Base-by-base conservation (phyloP, 345 rosid genomes). In the Citrus reticulata region DNA sequence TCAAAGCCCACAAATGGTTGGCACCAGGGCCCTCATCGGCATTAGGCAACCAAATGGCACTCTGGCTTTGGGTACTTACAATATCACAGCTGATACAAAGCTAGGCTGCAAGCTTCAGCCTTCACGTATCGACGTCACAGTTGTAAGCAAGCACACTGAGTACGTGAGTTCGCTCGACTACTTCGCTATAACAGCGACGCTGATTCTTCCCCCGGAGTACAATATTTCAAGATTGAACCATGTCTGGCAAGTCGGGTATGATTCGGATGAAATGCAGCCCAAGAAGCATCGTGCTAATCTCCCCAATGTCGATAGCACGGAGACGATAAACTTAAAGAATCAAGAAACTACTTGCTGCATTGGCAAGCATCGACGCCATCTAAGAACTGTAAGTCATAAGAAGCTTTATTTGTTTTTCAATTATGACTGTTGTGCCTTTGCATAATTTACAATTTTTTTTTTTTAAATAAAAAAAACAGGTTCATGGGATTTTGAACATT, bases 191-290 rank as follows among this genome's bases (percentile, higher is more conserved):
- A 60, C 24, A 1, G 87, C 86, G 14, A 80, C 73, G 0, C 10
- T 90, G 4, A 19, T 82, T n/a, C 81, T 90, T 37, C 87, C 88
- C n/a, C 1, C 72, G 6, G 34, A 0, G 17, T 88, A 86, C 72
- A 61, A 87, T 35, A 27, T 87, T 59, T 75, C 82, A 11, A 75
- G 60, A 30, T 49, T 90, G 78, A 84, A 84, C 40, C 88, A 84
- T 80, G 88, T 88, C 7, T 87, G 93, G 93, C 91, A 90, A 79
- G 80, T 87, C 46, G 93, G 93, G 11, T 49, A 70, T 55, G 8
- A 17, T 5, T 81, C 70, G 0, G 80, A 68, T 1, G 90, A 74
- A 9, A 13, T 7, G 32, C 68, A 70, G 66, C 91, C 90, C 5
- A 54, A 9, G 65, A 78, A 64, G 80, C 93, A 90, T 70, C 79